These are phyloP conservation scores for Trypanosomatidae sp. DNA, from an alignment of 208 protist species.

Conservation along the genomic window DNA sequence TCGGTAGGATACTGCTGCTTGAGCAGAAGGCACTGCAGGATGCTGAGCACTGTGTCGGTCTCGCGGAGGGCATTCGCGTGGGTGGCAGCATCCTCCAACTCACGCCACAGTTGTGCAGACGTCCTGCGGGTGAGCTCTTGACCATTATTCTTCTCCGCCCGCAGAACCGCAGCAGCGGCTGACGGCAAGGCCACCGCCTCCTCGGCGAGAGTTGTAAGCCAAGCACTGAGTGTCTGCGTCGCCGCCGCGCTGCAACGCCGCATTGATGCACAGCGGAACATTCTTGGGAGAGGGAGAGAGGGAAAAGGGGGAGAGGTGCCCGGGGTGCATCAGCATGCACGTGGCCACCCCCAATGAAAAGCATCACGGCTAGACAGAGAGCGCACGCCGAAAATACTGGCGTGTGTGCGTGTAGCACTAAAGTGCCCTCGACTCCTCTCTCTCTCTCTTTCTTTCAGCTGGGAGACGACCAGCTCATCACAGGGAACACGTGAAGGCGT, in stretches of 20 bases:
- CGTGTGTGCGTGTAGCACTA: no score
- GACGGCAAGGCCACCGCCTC: conserved; percentile 23
- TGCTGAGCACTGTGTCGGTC: conserved; percentile 58
- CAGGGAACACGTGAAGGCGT: neutral
- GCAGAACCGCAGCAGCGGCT: neutral
- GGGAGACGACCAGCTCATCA: no score
- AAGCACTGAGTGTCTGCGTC: conserved; percentile 26
- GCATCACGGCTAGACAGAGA: no score
- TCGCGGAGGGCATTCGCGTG: conserved; percentile 61
- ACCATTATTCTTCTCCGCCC: neutral
- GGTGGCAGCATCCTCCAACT: conserved; percentile 31
- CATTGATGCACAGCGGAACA: conserved; percentile 6
- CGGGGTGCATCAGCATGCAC: neutral
- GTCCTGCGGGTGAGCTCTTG: neutral
- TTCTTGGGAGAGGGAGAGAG: neutral
- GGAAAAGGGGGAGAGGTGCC: neutral
- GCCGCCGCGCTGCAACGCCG: conserved; percentile 26
- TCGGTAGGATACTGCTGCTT: conserved; percentile 34
- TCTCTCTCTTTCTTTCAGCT: no score
- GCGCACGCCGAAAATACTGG: no score
- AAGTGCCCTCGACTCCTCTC: no score
- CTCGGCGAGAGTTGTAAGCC: conserved; percentile 35
- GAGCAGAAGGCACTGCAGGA: conserved; percentile 40
- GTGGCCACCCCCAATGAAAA: neutral
- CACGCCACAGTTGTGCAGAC: conserved; percentile 35